Conservation (phyloP, 805 yeast species). For the Pichia rugopelliculosa region DNA sequence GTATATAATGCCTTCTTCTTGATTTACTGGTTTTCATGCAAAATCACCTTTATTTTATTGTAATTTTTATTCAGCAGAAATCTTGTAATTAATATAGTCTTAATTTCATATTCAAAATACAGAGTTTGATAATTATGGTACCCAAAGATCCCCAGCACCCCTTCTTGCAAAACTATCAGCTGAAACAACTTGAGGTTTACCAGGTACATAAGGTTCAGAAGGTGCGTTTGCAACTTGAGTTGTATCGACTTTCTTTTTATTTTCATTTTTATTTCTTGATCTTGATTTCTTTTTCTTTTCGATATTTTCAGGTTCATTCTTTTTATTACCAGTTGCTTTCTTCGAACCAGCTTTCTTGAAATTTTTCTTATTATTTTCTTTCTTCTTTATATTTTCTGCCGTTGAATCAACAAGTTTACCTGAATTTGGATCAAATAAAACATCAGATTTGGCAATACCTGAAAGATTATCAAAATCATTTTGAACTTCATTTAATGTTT, state of each 20-base stretch:
- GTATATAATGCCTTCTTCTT: too few relatives aligned
- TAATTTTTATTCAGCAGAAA: neutral
- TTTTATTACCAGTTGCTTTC: slow-evolving; percentile 23
- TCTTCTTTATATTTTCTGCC: neutral
- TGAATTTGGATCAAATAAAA: slow-evolving; percentile 6
- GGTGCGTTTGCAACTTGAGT: neutral
- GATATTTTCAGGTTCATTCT: neutral
- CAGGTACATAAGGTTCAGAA: neutral
- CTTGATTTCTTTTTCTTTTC: neutral
- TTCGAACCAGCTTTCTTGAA: slow-evolving; percentile 11
- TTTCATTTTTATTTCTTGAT: neutral
- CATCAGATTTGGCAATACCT: neutral
- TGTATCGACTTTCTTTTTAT: neutral
- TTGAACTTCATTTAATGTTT: slow-evolving; percentile 47
- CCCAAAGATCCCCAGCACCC: slow-evolving; percentile 55
- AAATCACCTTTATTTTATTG: neutral
- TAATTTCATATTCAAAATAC: neutral
- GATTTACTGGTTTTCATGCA: too few relatives aligned
- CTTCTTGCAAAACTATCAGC: slow-evolving; percentile 50
- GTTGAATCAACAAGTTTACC: slow-evolving; percentile 1
- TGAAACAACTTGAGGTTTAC: neutral
- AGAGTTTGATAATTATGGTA: slow-evolving; percentile 29
- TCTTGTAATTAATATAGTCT: neutral
- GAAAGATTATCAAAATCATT: slow-evolving; percentile 25
- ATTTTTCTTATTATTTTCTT: neutral